Percentiles rank a stretch among this genome's conserved stretches.
phyloP scores from a whole-genome alignment of 306 rosid species.

The Canavalia gladiata region DNA sequence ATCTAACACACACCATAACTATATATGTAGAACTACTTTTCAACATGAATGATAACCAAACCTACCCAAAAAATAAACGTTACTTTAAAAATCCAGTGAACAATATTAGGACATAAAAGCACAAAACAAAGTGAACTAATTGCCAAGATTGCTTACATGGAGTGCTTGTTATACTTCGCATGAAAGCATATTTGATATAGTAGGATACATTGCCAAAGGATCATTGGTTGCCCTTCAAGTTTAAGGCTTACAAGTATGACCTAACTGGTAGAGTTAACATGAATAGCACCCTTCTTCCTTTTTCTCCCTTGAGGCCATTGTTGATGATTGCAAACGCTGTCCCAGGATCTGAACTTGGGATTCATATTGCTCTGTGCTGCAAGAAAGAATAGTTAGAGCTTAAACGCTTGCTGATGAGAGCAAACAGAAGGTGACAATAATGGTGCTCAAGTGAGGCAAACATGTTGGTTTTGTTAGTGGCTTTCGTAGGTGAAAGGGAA shows the following conservation, averaged over 20 bases:
- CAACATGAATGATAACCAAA: background rate
- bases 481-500: slow-evolving; percentile 25
- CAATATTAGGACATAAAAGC: background rate
- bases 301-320: background rate
- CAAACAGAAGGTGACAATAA: slow-evolving; percentile 16
- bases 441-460: slow-evolving; percentile 39
- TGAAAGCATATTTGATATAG: background rate
- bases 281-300: background rate
- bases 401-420: slow-evolving; percentile 27
- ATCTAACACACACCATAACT: too few species aligned
- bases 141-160: slow-evolving; percentile 18
- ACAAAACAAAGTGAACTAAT: background rate
- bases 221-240: slow-evolving; percentile 46
- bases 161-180: background rate
- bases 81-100: background rate
- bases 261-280: slow-evolving; percentile 3
- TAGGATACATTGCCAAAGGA: slow-evolving; percentile 53
- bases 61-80: background rate
- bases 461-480: slow-evolving; percentile 41
- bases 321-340: slow-evolving; percentile 25
- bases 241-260: slow-evolving; percentile 16
- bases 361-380: slow-evolving; percentile 14
- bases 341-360: slow-evolving; percentile 12
- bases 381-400: background rate
- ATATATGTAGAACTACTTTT: background rate